Evolutionary conservation across 176 grass and related monocot species (phyloP), one percentile per base, ranked within the genome.

Genomic region (Triticum timopheevii): DNA sequence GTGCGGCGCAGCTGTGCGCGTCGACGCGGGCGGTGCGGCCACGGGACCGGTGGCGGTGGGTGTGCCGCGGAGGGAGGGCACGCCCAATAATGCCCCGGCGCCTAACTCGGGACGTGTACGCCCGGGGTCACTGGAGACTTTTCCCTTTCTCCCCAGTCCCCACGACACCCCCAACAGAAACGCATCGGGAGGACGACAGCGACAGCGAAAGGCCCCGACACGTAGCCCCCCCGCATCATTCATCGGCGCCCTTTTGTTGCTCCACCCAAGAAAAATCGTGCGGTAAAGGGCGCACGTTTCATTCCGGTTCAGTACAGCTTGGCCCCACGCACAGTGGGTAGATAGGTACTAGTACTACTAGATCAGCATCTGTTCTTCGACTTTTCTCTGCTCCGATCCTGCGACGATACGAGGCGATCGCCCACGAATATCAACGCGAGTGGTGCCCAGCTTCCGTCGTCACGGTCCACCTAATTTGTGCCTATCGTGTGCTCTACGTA

Each of bases 191-290:
- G 30, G 17, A 19, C 22, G 58, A 65, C 39, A 80, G 31, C 44
- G 56, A 15, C 36, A 38, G 28, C 28, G 28, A 30, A 6, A 33
- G 82, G 25, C n/a, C 24, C 3, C 62, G 65, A 83, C 84, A 78
- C 84, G 73, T 71, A 45, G 38, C 36, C 16, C 30, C 52, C 52
- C 84, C 54, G 72, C 84, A 79, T 86, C 73, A 73, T 79, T 49
- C 65, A 17, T 47, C 44, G 13, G 44, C 44, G 44, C 3, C 44
- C 44, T 47, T 47, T 47, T 47, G 63, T 65, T 25, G 61, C 71
- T 40, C 59, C 58, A 27, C 65, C 4, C 10, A 8, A 34, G 13
- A 54, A 5, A 34, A n/a, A 13, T 8, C 15, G 62, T 31, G 38
- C 9, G 1, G 23, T 19, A 17, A 62, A 34, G 34, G 20, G 10